phyloP scores from a whole-genome alignment of 352 stramenopile species.

The Phytopythium chamaehyphon region DNA sequence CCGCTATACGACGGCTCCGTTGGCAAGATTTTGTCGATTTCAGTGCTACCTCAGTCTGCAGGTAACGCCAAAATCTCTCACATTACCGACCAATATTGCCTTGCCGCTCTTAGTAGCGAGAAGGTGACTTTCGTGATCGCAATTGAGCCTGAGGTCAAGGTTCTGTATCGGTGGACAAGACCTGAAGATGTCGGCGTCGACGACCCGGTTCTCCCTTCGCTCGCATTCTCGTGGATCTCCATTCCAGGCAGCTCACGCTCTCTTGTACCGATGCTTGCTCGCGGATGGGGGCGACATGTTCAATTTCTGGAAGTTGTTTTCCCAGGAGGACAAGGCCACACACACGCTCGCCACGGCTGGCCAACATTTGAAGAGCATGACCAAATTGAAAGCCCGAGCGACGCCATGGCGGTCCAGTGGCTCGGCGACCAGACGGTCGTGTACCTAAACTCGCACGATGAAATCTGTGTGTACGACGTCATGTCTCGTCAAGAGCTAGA shows the following conservation, averaged over 20 bases:
- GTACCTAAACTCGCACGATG: constrained; percentile 93
- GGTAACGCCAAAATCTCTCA: constrained; percentile 85
- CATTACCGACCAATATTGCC: constrained; percentile 80
- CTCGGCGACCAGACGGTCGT: constrained; percentile 94
- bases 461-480: constrained; percentile 96
- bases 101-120: constrained; percentile 81
- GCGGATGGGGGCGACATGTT: constrained; percentile 92
- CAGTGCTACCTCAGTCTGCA: constrained; percentile 69
- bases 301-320: constrained; percentile 92
- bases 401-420: constrained; percentile 94
- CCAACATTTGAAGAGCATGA: constrained; percentile 94
- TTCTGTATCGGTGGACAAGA: constrained; percentile 92
- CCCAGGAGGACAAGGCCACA: constrained; percentile 62
- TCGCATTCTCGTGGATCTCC: constrained; percentile 94
- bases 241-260: constrained; percentile 79
- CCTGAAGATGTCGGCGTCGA: constrained; percentile 65
- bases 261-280: constrained; percentile 88
- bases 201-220: constrained; percentile 86
- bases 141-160: constrained; percentile 92
- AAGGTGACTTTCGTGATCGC: constrained; percentile 95
- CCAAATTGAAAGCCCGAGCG: constrained; percentile 86
- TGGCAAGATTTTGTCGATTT: constrained; percentile 83
- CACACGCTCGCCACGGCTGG: constrained; percentile 85
- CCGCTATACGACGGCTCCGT: constrained; percentile 94
- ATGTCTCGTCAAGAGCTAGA: constrained; percentile 95